Conservation (phyloP, 441 rosid species). For the Breynia disticha region DNA sequence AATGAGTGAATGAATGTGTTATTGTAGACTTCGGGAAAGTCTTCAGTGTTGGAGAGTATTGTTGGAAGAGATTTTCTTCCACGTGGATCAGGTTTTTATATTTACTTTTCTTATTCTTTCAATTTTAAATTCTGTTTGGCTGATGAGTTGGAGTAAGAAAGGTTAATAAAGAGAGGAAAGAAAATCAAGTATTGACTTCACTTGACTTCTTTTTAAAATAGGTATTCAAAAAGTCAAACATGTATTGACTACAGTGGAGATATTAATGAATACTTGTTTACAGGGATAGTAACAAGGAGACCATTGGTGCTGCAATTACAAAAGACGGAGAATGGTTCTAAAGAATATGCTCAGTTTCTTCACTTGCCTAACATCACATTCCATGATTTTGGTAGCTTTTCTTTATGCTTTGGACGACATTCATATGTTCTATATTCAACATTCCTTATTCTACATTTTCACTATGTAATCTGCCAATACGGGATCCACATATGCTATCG, state of each 20-base stretch:
- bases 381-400: slow-evolving; percentile 49
- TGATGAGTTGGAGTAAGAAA: neutral
- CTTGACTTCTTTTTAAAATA: neutral
- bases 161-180: neutral
- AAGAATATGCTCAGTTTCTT: slow-evolving; percentile 74
- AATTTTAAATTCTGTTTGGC: slow-evolving; percentile 9
- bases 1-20: neutral
- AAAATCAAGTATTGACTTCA: neutral
- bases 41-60: slow-evolving; percentile 83
- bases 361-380: slow-evolving; percentile 53
- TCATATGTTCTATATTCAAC: too few species aligned
- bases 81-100: slow-evolving; percentile 51
- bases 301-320: slow-evolving; percentile 85
- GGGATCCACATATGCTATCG: too few species aligned
- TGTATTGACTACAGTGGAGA: neutral
- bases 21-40: slow-evolving; percentile 77
- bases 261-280: neutral
- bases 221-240: neutral
- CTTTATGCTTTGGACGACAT: too few species aligned
- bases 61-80: slow-evolving; percentile 90
- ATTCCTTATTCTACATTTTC: too few species aligned
- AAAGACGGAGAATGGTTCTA: slow-evolving; percentile 44
- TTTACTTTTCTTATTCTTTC: neutral
- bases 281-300: slow-evolving; percentile 80
- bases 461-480: too few species aligned